A percentile compares a stretch with the other conserved stretches of the same genome.
Conservation (phyloP, 2,329 filamentous ascomycete species). For the Nigrospora osmanthi region DNA sequence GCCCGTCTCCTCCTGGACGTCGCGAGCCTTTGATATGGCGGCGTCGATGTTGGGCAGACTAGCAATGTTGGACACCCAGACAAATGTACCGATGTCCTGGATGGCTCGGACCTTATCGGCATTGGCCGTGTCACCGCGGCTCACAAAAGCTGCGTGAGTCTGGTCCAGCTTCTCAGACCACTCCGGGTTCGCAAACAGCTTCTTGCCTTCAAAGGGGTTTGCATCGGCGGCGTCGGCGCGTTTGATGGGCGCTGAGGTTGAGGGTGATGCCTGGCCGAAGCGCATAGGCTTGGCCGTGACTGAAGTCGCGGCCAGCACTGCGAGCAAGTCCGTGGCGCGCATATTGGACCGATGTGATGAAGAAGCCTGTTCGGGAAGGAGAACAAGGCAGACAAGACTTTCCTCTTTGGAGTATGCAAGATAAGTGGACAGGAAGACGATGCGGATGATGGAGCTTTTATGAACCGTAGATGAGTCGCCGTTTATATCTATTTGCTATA, state of each 20-base stretch:
- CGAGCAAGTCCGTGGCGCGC: not conserved
- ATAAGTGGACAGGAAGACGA: not conserved
- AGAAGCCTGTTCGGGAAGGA: not conserved
- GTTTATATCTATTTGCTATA: not conserved
- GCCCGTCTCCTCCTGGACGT: constrained; percentile 22
- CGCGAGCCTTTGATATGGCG: constrained; percentile 34
- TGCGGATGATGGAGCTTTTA: not conserved
- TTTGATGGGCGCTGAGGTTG: not conserved
- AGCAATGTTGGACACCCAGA: constrained; percentile 31
- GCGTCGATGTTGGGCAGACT: constrained; percentile 39
- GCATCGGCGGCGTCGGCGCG: constrained; percentile 5
- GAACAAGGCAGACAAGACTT: not conserved
- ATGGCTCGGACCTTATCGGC: constrained; percentile 27
- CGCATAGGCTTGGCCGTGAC: not conserved
- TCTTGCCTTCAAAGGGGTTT: constrained; percentile 39
- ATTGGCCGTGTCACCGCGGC: constrained; percentile 26
- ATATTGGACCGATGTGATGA: not conserved
- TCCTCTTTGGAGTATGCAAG: no score
- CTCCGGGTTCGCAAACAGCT: constrained; percentile 36
- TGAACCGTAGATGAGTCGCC: no score
- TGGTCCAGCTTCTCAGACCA: constrained; percentile 32
- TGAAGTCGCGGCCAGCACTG: not conserved
- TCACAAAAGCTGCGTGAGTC: constrained; percentile 26
- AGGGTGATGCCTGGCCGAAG: not conserved
- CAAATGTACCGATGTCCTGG: constrained; percentile 31